Evolutionary conservation across 257 asterid genomes (phyloP), one percentile per base, ranked within the genome.

Genomic region (Sherardia arvensis): DNA sequence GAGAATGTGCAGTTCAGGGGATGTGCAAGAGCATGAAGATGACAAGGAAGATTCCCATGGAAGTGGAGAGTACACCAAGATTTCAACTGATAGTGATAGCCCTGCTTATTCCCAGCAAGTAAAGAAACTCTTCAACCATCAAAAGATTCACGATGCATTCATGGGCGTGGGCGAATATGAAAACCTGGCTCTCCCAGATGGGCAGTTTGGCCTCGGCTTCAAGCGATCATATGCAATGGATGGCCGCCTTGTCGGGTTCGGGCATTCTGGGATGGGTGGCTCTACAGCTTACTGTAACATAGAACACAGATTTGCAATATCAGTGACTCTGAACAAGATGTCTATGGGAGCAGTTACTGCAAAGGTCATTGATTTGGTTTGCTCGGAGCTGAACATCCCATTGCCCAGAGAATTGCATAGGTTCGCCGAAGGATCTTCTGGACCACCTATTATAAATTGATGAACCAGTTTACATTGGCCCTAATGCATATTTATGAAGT

Each of bases 251-350:
- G 78, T 88, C 28, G 98, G 98, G 36, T 92, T 89, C 15, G 98
- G 98, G 65, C 98, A 92, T 73, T 85, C 97, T 0, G 98, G 98
- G 20, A 75, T 92, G 66, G 98, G 98, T 22, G 98, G 98, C n/a
- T 92, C 98, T 12, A 87, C 91, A 0, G 97, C 95, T 28, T 85
- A 71, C 21, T 88, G 97, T 21, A 84, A 89, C 73, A 75, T 83
- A 18, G 75, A 87, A 5, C 72, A 87, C 77, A 77, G 91, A 67
- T 92, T 92, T 54, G 84, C 95, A 4, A 79, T 92, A 62, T 83
- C 88, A 20, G 81, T 92, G 70, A 92, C 97, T 22, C 75, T 92
- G 59, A 92, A 92, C 72, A 92, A 92, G 67, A 72, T 92, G 95
- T 83, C 87, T 69, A 48, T 83, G 53, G 98, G 98, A 29, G 78